phyloP scores from a whole-genome alignment of 2,329 filamentous ascomycete genomes.

The Phyllosticta citriasiana region DNA sequence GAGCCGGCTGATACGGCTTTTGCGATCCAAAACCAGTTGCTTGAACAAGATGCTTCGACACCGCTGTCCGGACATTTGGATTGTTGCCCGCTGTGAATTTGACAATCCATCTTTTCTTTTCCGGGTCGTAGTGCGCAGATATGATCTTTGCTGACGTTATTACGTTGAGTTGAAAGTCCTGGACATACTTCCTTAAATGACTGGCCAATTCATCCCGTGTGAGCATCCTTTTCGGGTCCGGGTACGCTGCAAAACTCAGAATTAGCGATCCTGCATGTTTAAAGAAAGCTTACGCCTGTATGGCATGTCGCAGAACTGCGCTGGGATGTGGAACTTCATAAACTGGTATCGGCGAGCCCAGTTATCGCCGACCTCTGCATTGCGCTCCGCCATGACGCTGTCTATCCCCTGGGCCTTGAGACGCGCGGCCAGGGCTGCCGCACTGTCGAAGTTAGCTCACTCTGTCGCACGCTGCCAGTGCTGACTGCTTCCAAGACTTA shows the following conservation, averaged over 20 bases:
- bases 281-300: slow-evolving; percentile 20
- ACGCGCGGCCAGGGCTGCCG: slow-evolving; percentile 24
- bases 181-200: slow-evolving; percentile 15
- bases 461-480: background rate
- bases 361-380: slow-evolving; percentile 29
- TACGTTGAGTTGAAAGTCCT: slow-evolving; percentile 24
- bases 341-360: slow-evolving; percentile 32
- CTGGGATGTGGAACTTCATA: slow-evolving; percentile 29
- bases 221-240: slow-evolving; percentile 12
- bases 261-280: slow-evolving; percentile 12
- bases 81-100: slow-evolving; percentile 12
- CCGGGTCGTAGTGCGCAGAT: slow-evolving; percentile 17
- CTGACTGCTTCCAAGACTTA: background rate
- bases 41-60: slow-evolving; percentile 18
- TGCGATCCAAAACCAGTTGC: slow-evolving; percentile 9
- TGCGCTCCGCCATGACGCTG: slow-evolving; percentile 28
- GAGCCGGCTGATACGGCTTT: slow-evolving; percentile 16
- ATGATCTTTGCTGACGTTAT: slow-evolving; percentile 20
- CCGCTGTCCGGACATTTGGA: background rate
- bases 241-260: slow-evolving; percentile 4
- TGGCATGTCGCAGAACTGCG: slow-evolving; percentile 27
- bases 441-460: slow-evolving; percentile 9
- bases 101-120: slow-evolving; percentile 19
- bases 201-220: slow-evolving; percentile 10
- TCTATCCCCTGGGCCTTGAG: slow-evolving; percentile 30